phyloP scores from a whole-genome alignment of 2,329 filamentous ascomycete species.

The Chrysoporthe puriensis region DNA sequence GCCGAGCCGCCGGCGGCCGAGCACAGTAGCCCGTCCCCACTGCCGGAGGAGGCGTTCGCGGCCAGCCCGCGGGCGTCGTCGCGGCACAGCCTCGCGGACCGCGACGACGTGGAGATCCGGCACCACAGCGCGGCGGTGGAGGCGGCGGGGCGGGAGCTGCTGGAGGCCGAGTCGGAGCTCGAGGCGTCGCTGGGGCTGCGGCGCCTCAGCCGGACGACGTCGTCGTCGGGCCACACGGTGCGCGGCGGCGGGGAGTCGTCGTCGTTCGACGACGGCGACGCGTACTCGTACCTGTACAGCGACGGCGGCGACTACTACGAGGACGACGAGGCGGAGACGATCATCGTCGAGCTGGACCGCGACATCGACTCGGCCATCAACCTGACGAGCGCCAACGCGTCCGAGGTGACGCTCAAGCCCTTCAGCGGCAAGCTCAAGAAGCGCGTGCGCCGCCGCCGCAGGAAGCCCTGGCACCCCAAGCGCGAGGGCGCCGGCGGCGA shows the following conservation, averaged over 20 bases:
- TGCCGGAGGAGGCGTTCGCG: slow-evolving; percentile 11
- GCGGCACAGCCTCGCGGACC: slow-evolving; percentile 17
- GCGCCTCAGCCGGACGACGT: slow-evolving; percentile 17
- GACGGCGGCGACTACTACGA: neutral
- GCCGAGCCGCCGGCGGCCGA: neutral
- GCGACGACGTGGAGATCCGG: slow-evolving; percentile 29
- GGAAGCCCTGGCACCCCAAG: slow-evolving; percentile 36
- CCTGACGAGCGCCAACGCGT: slow-evolving; percentile 33
- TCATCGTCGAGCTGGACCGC: slow-evolving; percentile 34
- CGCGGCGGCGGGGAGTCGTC: slow-evolving; percentile 10
- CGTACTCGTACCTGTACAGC: slow-evolving; percentile 1
- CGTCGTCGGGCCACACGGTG: slow-evolving; percentile 17
- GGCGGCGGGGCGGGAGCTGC: slow-evolving; percentile 56
- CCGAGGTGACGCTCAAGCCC: slow-evolving; percentile 31
- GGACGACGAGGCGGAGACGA: slow-evolving; percentile 25
- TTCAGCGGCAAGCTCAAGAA: slow-evolving; percentile 51
- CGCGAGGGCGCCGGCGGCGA: slow-evolving; percentile 38
- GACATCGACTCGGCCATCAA: slow-evolving; percentile 32
- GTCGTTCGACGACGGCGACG: slow-evolving; percentile 12
- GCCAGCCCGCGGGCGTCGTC: slow-evolving; percentile 2
- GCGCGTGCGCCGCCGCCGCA: slow-evolving; percentile 44
- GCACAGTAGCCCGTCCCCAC: slow-evolving; percentile 5
- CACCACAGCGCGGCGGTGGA: slow-evolving; percentile 50
- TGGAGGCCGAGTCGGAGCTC: slow-evolving; percentile 46
- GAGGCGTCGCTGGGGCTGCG: slow-evolving; percentile 27